Evolutionary conservation across 257 asterid species (phyloP).

Genomic region (Solanum virginianum): DNA sequence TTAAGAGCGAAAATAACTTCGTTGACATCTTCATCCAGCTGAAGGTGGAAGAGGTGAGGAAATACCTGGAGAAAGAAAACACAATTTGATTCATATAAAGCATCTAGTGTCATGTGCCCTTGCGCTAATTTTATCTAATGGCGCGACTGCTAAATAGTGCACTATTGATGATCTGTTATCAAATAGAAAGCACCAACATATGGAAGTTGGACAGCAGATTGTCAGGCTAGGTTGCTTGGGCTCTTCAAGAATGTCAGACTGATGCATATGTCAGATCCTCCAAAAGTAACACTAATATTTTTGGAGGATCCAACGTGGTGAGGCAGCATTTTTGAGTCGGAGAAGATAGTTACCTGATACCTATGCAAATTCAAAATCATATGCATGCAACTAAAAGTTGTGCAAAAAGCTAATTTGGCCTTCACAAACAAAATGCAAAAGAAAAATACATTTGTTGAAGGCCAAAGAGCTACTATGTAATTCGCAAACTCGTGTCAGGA

Average conservation of each 20-base stretch:
- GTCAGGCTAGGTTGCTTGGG: background rate
- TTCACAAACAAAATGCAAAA: background rate
- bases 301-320: background rate
- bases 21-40: conserved; percentile 75
- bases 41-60: conserved; percentile 46
- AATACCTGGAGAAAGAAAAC: conserved; percentile 42
- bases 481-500: background rate
- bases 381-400: background rate
- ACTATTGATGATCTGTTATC: background rate
- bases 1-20: conserved; percentile 75
- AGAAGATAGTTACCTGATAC: background rate
- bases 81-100: background rate
- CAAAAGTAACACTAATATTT: background rate
- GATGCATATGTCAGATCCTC: background rate
- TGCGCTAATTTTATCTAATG: background rate
- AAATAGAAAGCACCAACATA: background rate
- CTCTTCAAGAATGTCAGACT: background rate
- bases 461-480: background rate
- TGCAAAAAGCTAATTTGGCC: background rate
- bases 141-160: background rate
- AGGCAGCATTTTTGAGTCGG: background rate
- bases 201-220: background rate
- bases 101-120: background rate
- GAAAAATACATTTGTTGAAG: no score
- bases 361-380: background rate